phyloP scores from a whole-genome alignment of 768 basidiomycete species.

The Mycena maculata region DNA sequence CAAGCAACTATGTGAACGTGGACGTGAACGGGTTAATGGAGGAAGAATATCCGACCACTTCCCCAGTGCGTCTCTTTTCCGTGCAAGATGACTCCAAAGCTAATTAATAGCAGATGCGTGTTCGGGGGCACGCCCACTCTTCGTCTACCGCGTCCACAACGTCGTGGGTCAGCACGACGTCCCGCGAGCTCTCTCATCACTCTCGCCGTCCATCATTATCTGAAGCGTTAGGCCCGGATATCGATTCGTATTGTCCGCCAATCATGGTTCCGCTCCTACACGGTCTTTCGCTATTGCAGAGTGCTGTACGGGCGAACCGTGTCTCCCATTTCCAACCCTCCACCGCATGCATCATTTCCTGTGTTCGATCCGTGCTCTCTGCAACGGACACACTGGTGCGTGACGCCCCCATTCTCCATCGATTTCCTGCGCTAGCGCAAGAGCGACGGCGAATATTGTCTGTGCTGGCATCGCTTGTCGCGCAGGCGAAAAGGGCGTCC shows the following conservation, averaged over 20 bases:
- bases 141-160: slow-evolving; percentile 63
- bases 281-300: slow-evolving; percentile 86
- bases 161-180: slow-evolving; percentile 64
- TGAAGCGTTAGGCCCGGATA: slow-evolving; percentile 59
- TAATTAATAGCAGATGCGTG: slow-evolving; percentile 39
- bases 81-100: slow-evolving; percentile 24
- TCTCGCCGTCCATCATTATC: slow-evolving; percentile 59
- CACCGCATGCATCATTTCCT: slow-evolving; percentile 94
- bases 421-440: slow-evolving; percentile 72
- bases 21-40: slow-evolving; percentile 70
- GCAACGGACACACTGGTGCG: slow-evolving; percentile 87
- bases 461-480: slow-evolving; percentile 83
- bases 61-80: slow-evolving; percentile 44
- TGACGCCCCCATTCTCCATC: slow-evolving; percentile 78
- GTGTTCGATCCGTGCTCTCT: slow-evolving; percentile 87
- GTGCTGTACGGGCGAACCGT: slow-evolving; percentile 82
- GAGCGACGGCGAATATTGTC: slow-evolving; percentile 87
- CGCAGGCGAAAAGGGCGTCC: slow-evolving; percentile 78
- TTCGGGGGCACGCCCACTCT: slow-evolving; percentile 60
- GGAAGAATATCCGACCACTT: slow-evolving; percentile 60
- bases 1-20: slow-evolving; percentile 92
- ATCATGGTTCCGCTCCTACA: slow-evolving; percentile 88
- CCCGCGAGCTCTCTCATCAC: slow-evolving; percentile 49
- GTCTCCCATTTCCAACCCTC: slow-evolving; percentile 91
- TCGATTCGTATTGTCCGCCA: slow-evolving; percentile 76